Evolutionary conservation across 805 yeast species (phyloP).

Genomic region (Saturnispora ahearnii): DNA sequence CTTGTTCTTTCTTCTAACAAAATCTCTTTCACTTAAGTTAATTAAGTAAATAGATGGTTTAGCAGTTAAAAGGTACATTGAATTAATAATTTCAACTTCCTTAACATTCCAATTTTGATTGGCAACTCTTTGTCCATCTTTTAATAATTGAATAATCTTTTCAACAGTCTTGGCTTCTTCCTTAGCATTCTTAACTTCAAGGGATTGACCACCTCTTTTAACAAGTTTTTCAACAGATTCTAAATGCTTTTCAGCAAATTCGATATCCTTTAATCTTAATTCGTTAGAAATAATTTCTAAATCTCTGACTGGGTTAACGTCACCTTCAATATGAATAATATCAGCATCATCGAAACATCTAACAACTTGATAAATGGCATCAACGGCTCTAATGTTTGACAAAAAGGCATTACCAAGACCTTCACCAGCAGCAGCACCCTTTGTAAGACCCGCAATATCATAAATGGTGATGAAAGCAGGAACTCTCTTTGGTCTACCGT

Average conservation of each 20-base stretch:
- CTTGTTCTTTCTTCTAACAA: constrained; percentile 42
- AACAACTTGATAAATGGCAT: constrained; percentile 95
- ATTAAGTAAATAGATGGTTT: constrained; percentile 78
- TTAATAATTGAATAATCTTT: constrained; percentile 52
- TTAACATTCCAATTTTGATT: constrained; percentile 50
- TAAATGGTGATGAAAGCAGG: constrained; percentile 91
- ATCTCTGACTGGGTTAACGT: constrained; percentile 92
- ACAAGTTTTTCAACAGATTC: constrained; percentile 48
- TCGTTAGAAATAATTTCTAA: constrained; percentile 86
- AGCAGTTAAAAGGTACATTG: constrained; percentile 70
- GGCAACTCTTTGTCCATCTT: constrained; percentile 55
- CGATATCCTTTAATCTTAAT: constrained; percentile 93
- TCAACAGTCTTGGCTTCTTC: constrained; percentile 51
- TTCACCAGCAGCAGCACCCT: constrained; percentile 94
- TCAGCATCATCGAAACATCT: constrained; percentile 98
- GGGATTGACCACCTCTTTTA: constrained; percentile 56
- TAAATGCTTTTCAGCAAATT: constrained; percentile 61
- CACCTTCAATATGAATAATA: constrained; percentile 94
- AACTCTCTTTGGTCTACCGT: constrained; percentile 75
- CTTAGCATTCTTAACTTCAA: constrained; percentile 55
- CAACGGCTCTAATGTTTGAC: constrained; percentile 94
- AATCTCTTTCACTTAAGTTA: constrained; percentile 68
- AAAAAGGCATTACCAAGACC: constrained; percentile 97
- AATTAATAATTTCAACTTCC: constrained; percentile 60
- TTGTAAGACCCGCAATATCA: constrained; percentile 97